A percentile compares a stretch with the other conserved stretches of the same genome.
These are phyloP conservation scores for Maudiozyma bulderi DNA, from an alignment of 805 yeast species.

Conservation along the genomic window DNA sequence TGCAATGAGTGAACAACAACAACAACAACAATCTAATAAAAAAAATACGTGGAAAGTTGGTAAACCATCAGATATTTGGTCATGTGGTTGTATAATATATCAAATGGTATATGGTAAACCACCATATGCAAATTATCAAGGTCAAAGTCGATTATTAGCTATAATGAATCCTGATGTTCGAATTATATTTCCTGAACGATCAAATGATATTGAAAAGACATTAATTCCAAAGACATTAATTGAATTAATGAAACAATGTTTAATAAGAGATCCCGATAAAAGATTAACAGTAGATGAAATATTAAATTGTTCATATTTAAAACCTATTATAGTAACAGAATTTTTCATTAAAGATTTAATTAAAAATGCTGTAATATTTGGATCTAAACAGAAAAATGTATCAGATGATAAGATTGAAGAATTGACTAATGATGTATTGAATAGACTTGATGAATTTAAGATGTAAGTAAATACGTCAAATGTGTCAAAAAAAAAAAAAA, in stretches of 20 bases:
- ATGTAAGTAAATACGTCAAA: conserved; percentile 9
- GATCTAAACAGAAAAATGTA: conserved; percentile 38
- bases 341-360: conserved; percentile 60
- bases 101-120: conserved; percentile 93
- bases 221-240: conserved; percentile 53
- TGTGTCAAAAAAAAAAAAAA: not conserved
- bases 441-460: conserved; percentile 29
- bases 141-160: conserved; percentile 69
- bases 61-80: conserved; percentile 94
- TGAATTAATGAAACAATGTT: conserved; percentile 62
- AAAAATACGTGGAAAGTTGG: conserved; percentile 61
- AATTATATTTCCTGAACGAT: conserved; percentile 54
- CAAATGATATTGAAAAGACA: conserved; percentile 40
- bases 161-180: conserved; percentile 77
- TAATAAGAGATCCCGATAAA: conserved; percentile 57
- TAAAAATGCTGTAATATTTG: conserved; percentile 68
- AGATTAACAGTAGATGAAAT: conserved; percentile 59
- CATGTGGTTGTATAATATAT: conserved; percentile 91
- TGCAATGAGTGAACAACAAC: conserved; percentile 37
- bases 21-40: conserved; percentile 5
- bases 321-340: conserved; percentile 64
- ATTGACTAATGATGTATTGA: conserved; percentile 51
- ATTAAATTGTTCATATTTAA: conserved; percentile 53
- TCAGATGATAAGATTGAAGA: conserved; percentile 37
- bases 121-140: conserved; percentile 74